Conservation (phyloP, 2,329 filamentous ascomycete genomes). For the Hortaea werneckii region DNA sequence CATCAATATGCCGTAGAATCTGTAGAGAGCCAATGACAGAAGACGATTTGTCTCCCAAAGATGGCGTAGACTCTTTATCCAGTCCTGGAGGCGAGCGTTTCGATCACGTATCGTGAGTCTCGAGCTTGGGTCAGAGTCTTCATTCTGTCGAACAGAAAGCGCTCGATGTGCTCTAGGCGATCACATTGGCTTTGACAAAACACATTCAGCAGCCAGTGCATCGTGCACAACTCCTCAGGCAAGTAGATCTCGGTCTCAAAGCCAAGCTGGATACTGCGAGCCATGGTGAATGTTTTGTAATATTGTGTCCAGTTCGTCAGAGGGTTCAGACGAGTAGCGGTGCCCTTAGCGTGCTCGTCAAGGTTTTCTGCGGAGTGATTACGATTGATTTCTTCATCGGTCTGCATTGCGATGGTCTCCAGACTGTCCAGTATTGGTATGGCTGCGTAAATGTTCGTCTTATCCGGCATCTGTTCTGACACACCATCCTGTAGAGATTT, state of each 20-base stretch:
- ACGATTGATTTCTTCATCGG: conserved; percentile 11
- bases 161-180: conserved; percentile 57
- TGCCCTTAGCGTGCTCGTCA: neutral
- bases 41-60: conserved; percentile 18
- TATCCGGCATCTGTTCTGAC: conserved; percentile 82
- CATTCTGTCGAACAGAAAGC: conserved; percentile 42
- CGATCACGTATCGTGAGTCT: conserved; percentile 17
- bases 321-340: conserved; percentile 46
- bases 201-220: conserved; percentile 63
- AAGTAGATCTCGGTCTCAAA: conserved; percentile 92
- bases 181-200: conserved; percentile 6
- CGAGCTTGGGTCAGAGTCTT: conserved; percentile 15
- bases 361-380: conserved; percentile 1
- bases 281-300: conserved; percentile 81
- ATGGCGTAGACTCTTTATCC: conserved; percentile 19
- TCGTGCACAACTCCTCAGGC: conserved; percentile 68
- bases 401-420: conserved; percentile 55
- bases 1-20: conserved; percentile 56
- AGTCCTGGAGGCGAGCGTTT: conserved; percentile 10
- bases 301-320: conserved; percentile 83
- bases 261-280: conserved; percentile 78
- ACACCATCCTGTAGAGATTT: conserved; percentile 73
- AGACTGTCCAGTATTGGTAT: conserved; percentile 75
- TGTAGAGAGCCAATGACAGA: conserved; percentile 24
- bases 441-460: conserved; percentile 82